These are phyloP conservation scores for Nemania abortiva DNA, from an alignment of 2,329 filamentous ascomycete species.

Conservation along the genomic window DNA sequence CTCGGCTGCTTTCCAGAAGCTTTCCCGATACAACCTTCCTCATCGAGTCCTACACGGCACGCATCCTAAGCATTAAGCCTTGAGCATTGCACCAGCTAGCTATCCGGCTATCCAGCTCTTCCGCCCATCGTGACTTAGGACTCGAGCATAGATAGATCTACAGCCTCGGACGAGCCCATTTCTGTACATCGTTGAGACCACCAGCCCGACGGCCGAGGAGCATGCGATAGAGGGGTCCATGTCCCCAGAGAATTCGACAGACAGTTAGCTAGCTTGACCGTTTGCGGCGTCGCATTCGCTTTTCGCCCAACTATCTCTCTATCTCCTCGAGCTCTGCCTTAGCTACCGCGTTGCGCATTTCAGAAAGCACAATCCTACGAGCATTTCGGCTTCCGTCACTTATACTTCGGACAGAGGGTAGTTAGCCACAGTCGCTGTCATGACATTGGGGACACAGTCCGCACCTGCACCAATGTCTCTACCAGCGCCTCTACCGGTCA, in stretches of 20 bases:
- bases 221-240: constrained; percentile 44
- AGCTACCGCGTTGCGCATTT: constrained; percentile 9
- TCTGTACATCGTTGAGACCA: constrained; percentile 14
- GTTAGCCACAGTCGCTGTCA: constrained; percentile 38
- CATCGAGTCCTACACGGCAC: constrained; percentile 10
- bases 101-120: not conserved
- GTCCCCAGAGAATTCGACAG: constrained; percentile 35
- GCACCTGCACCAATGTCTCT: constrained; percentile 42
- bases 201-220: constrained; percentile 33
- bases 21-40: constrained; percentile 22
- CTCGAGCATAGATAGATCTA: constrained; percentile 16
- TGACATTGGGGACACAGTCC: constrained; percentile 54
- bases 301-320: constrained; percentile 13
- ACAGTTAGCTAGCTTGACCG: constrained; percentile 32
- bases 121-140: constrained; percentile 13
- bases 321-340: constrained; percentile 12
- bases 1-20: constrained; percentile 28
- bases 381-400: not conserved
- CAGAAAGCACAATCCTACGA: constrained; percentile 12
- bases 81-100: constrained; percentile 22
- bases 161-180: constrained; percentile 13
- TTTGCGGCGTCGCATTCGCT: constrained; percentile 36
- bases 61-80: not conserved
- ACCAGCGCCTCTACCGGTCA: constrained; percentile 47
- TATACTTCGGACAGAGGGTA: not conserved